Evolutionary conservation across 2,329 filamentous ascomycete species (phyloP).

Genomic region (Phoma sp.): DNA sequence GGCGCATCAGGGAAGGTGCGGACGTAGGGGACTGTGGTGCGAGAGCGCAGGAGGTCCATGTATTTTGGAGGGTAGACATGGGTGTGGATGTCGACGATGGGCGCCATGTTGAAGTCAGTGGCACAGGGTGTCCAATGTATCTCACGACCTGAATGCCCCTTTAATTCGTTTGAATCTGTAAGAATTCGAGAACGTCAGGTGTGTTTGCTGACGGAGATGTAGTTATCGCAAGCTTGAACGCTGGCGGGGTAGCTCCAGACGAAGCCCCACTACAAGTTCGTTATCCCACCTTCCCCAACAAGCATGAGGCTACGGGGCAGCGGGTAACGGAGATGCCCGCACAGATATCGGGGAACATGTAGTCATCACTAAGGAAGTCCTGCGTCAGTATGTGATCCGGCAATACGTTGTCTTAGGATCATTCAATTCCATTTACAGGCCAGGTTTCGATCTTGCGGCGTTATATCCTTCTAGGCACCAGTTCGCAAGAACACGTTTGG

Average conservation of each 20-base stretch:
- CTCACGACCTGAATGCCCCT: too few species aligned
- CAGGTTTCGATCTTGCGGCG: too few species aligned
- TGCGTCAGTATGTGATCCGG: neutral
- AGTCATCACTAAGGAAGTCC: constrained; percentile 7
- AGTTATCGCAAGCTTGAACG: constrained; percentile 20
- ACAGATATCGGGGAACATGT: constrained; percentile 8
- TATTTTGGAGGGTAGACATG: constrained; percentile 69
- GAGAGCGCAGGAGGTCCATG: constrained; percentile 63
- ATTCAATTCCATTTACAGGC: neutral
- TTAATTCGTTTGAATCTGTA: too few species aligned
- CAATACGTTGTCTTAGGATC: neutral
- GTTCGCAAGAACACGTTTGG: constrained; percentile 48
- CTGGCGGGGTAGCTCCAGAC: constrained; percentile 31
- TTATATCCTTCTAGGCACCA: constrained; percentile 14
- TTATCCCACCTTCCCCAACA: constrained; percentile 44
- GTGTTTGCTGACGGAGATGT: neutral
- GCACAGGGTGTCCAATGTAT: too few species aligned
- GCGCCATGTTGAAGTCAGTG: constrained; percentile 39
- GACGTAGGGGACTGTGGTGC: constrained; percentile 73
- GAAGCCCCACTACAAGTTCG: constrained; percentile 31
- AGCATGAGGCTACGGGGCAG: constrained; percentile 26
- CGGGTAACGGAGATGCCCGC: constrained; percentile 26
- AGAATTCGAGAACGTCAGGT: neutral
- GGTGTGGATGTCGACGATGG: constrained; percentile 67
- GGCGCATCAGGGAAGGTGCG: constrained; percentile 65